Evolutionary conservation across 2,329 filamentous ascomycete species (phyloP), one percentile per base, ranked within the genome.

Genomic region (Zarea fungicola): DNA sequence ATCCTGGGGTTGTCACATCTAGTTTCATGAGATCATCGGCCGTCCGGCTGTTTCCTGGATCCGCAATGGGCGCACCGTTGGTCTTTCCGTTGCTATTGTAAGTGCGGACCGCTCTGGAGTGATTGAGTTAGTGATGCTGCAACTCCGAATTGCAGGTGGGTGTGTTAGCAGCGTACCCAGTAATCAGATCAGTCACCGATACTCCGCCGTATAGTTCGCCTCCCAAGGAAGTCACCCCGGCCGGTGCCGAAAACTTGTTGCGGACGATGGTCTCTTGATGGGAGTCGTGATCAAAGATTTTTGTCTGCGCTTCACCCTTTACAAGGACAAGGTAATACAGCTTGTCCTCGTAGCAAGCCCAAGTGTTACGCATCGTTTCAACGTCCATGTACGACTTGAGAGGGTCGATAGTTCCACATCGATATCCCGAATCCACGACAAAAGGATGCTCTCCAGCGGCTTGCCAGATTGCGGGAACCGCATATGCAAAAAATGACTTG

Each of bases 251-350:
- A 22, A 47, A 47, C 21, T 47, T 25, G 18, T 32, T 21, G 21
- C n/a, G n/a, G n/a, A n/a, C n/a, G n/a, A n/a, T n/a, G n/a, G n/a
- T n/a, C n/a, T n/a, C n/a, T n/a, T n/a, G n/a, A n/a, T n/a, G n/a
- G n/a, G n/a, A n/a, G n/a, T n/a, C n/a, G n/a, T n/a, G n/a, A n/a
- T n/a, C n/a, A n/a, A n/a, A n/a, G n/a, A n/a, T n/a, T n/a, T n/a
- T n/a, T n/a, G n/a, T n/a, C n/a, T n/a, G n/a, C 23, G 39, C 39
- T 19, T 44, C 42, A 13, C 42, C 42, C 42, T 45, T 45, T 25
- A 31, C 14, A 16, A 23, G 25, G n/a, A 16, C 42, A 14, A 45
- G 42, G 31, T 45, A 45, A 11, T 45, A 45, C 28, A 45, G 22
- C 21, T 26, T 45, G 22, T 45, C 23, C n/a, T 45, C 42, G 31